Conservation (phyloP, 257 asterid genomes). For the Jaltomata sinuosa region DNA sequence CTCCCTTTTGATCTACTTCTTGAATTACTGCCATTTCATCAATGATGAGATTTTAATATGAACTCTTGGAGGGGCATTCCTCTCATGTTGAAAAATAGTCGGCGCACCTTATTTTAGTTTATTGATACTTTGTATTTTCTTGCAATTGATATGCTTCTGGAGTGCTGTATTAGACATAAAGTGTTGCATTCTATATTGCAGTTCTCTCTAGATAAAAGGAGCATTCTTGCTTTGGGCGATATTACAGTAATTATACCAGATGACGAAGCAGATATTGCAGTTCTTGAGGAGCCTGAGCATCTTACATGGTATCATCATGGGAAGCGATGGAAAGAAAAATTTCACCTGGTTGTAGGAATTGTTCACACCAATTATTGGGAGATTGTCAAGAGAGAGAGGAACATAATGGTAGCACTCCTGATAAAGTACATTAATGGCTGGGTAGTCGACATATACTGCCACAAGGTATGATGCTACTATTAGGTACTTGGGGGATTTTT, state of each 20-base stretch:
- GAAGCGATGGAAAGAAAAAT: slow-evolving; percentile 84
- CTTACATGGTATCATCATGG: slow-evolving; percentile 99
- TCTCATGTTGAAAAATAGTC: background rate
- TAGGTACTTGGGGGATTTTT: no score
- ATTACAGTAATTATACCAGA: slow-evolving; percentile 84
- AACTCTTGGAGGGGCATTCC: background rate
- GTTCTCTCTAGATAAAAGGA: slow-evolving; percentile 82
- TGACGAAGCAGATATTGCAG: slow-evolving; percentile 90
- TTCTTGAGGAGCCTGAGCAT: slow-evolving; percentile 99
- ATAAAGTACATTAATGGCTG: slow-evolving; percentile 78
- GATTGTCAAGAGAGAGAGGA: slow-evolving; percentile 88
- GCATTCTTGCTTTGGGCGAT: slow-evolving; percentile 93
- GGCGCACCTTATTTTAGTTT: background rate
- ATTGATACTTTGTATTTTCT: background rate
- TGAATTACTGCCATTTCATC: background rate
- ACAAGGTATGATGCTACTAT: slow-evolving; percentile 46
- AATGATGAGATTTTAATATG: background rate
- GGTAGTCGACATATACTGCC: slow-evolving; percentile 91
- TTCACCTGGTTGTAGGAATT: slow-evolving; percentile 72
- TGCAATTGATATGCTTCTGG: background rate
- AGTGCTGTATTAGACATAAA: background rate
- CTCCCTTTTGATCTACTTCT: background rate
- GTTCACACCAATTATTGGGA: slow-evolving; percentile 94
- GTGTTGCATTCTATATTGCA: slow-evolving; percentile 19
- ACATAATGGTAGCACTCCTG: slow-evolving; percentile 65